Conservation (phyloP, 306 rosid species). For the Sechiopsis laciniata region DNA sequence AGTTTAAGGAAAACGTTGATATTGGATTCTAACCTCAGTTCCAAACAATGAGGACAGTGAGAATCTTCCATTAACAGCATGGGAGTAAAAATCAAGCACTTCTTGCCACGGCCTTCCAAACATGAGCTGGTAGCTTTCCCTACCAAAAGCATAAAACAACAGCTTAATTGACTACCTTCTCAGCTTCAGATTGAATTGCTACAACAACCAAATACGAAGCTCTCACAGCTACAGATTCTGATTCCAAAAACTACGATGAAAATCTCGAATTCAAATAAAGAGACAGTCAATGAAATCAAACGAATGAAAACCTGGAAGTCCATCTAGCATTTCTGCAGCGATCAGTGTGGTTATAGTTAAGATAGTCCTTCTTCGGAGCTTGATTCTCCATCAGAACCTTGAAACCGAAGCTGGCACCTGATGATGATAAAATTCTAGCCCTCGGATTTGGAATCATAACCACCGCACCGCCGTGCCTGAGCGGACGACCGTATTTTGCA, state of each 20-base stretch:
- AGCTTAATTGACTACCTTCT: not conserved
- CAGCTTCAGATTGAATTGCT: not conserved
- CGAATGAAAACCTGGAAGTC: conserved; percentile 52
- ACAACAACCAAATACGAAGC: not conserved
- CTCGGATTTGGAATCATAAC: not conserved
- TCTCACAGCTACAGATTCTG: not conserved
- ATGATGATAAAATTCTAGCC: not conserved
- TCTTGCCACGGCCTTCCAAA: conserved; percentile 64
- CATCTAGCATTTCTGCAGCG: conserved; percentile 59
- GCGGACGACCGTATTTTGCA: not conserved
- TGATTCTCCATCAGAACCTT: conserved; percentile 31
- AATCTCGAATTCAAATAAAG: not conserved
- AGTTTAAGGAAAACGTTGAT: not conserved
- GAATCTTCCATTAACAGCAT: conserved; percentile 39
- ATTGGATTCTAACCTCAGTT: conserved; percentile 29
- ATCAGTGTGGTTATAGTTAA: conserved; percentile 64
- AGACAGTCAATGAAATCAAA: not conserved
- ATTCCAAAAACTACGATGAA: not conserved
- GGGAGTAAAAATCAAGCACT: conserved; percentile 54
- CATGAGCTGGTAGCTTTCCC: conserved; percentile 75
- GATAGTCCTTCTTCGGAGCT: conserved; percentile 25
- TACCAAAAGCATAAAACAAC: conserved; percentile 18
- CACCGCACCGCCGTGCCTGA: not conserved
- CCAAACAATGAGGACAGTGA: conserved; percentile 46
- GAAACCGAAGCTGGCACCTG: conserved; percentile 13